Base-by-base conservation (phyloP, 768 basidiomycete genomes). In the Pilatotrama ljubarskyi region DNA sequence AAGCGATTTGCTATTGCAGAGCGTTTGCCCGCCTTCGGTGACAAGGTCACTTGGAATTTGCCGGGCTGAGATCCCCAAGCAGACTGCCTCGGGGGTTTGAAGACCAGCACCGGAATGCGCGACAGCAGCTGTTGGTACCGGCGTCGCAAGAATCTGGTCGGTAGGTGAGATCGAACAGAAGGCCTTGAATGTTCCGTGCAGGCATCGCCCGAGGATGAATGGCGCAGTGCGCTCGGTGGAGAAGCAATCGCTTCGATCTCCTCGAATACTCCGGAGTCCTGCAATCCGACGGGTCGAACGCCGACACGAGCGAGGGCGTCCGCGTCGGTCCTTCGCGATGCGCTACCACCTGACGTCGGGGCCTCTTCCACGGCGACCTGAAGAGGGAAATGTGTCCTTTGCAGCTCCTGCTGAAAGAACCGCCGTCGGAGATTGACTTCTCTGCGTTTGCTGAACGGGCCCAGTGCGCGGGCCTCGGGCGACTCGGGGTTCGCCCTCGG, bases 371-470 rank as follows among this genome's bases (percentile, higher is more conserved):
- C 64, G n/a, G 70, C 69, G 15, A 83, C 67, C 62, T 85, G 76
- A n/a, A 91, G 69, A 7, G 91, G 90, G 24, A 86, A 84, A 3
- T 73, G 67, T 22, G 86, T 72, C 64, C 84, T 87, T 65, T 76
- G 80, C 63, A 76, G 76, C 68, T 90, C 82, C 10, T 62, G 64
- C 15, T 69, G 73, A 71, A 85, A 91, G 67, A 79, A 89, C 20
- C 84, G 82, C 84, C 87, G 83, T 20, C 84, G 84, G 46, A 85
- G 78, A 72, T 94, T 93, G 49, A 84, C 78, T 69, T 91, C 83
- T 43, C 90, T 82, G 36, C 91, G 83, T 68, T 83, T 88, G 76
- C 88, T 89, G 42, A 91, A 75, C 10, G 79, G 82, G 2, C 90
- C 90, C 35, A 89, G 73, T 3, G 87, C 64, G 26, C 70, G 70